phyloP scores from a whole-genome alignment of 2,329 filamentous ascomycete species.

The Tympanopsis confertula region DNA sequence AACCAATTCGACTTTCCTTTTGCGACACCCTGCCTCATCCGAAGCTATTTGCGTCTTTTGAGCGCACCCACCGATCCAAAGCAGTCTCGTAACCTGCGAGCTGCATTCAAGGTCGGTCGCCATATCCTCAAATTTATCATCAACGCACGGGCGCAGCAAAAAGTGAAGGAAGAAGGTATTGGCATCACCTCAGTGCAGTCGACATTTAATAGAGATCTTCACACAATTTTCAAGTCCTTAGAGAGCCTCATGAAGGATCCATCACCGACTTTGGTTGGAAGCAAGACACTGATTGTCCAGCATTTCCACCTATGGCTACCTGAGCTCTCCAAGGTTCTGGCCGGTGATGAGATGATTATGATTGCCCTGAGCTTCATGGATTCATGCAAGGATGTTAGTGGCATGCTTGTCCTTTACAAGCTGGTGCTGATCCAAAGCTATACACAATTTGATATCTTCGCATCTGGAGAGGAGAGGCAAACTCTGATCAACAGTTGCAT shows the following conservation, averaged over 20 bases:
- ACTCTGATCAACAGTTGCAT: constrained; percentile 72
- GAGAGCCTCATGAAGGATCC: constrained; percentile 82
- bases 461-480: constrained; percentile 62
- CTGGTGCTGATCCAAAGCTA: constrained; percentile 88
- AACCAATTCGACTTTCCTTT: constrained; percentile 86
- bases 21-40: constrained; percentile 75
- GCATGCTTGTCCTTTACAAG: constrained; percentile 85
- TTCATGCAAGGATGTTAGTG: constrained; percentile 75
- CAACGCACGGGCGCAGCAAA: constrained; percentile 75
- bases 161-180: constrained; percentile 76
- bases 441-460: constrained; percentile 70
- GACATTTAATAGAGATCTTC: constrained; percentile 70
- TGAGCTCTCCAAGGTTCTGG: constrained; percentile 67
- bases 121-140: constrained; percentile 93
- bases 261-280: constrained; percentile 78
- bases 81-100: constrained; percentile 71
- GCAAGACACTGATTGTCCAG: constrained; percentile 87
- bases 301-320: constrained; percentile 98
- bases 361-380: constrained; percentile 91
- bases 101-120: constrained; percentile 87
- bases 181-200: constrained; percentile 67
- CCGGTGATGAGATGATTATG: constrained; percentile 74
- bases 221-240: constrained; percentile 78
- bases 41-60: constrained; percentile 75
- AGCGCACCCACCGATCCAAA: constrained; percentile 74